Base-by-base conservation (phyloP, 495 filamentous ascomycete genomes). In the Neurospora pannonica region DNA sequence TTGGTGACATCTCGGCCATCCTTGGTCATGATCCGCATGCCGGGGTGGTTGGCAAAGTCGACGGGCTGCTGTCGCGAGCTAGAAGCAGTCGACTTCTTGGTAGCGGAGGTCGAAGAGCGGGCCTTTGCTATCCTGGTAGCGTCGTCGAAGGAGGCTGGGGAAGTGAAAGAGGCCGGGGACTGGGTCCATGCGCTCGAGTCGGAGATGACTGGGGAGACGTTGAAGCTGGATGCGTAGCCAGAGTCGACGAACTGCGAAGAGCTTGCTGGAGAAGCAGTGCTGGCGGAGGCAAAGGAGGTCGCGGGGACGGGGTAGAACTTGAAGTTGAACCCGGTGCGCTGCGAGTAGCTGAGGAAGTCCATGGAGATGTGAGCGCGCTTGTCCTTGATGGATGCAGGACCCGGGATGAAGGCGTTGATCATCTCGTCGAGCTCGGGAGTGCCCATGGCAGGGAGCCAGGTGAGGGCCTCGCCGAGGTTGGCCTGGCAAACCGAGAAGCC, bases 21-120 rank as follows among this genome's bases (percentile, higher is more conserved):
- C 80, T 83, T 85, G 74, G 87, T 88, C 82, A 89, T 82, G 77
- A 89, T 89, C 72, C 86, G 87, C 86, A 88, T 88, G 71, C 87
- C 87, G 10, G 87, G 87, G 24, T 88, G 81, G 74, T 82, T 76
- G 21, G 85, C 81, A 74, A 86, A 84, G 77, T 87, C 85, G 24
- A 72, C 34, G 54, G 31, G 28, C 71, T 78, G 73, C 6, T 79
- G 74, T 42, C 81, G 78, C 3, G 81, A 79, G 75, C 75, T 74
- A 54, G 76, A 73, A 46, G 72, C n/a, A 43, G 70, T 69, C 11
- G 74, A 38, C 75, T 77, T 78, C 78, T 78, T 78, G 75, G 79
- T 73, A 31, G 38, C 74, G 17, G 76, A 74, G 5, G 79, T 73
- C 10, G 74, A 34, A 38, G 74, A 71, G 71, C 72, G 71, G 38